These are phyloP conservation scores for Exophiala mesophila DNA, from an alignment of 2,329 filamentous ascomycete genomes.

Conservation along the genomic window DNA sequence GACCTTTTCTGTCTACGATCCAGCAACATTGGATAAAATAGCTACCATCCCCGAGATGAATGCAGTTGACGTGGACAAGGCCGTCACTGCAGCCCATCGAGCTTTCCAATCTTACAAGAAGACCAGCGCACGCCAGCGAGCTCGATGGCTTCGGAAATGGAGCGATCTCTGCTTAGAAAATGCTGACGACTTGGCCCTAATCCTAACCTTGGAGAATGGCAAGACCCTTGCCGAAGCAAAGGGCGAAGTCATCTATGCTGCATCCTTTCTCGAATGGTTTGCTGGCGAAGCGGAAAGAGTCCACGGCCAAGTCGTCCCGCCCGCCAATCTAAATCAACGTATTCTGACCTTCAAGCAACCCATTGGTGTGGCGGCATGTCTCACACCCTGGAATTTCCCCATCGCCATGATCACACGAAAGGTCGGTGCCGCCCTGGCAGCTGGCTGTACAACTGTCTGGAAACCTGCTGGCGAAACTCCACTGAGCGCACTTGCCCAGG, in stretches of 20 bases:
- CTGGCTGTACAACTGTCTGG: slow-evolving; percentile 36
- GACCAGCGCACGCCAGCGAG: slow-evolving; percentile 56
- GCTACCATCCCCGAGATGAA: slow-evolving; percentile 79
- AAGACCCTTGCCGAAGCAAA: slow-evolving; percentile 50
- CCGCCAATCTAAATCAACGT: slow-evolving; percentile 65
- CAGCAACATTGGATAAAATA: slow-evolving; percentile 73
- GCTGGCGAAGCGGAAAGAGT: slow-evolving; percentile 46
- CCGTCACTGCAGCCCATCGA: slow-evolving; percentile 72
- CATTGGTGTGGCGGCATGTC: slow-evolving; percentile 74
- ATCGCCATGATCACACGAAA: slow-evolving; percentile 61
- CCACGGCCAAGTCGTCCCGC: slow-evolving; percentile 52
- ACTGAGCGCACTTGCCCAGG: slow-evolving; percentile 31
- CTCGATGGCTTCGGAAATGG: slow-evolving; percentile 62
- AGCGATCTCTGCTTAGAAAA: slow-evolving; percentile 62
- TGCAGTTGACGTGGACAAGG: slow-evolving; percentile 67
- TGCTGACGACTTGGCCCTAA: slow-evolving; percentile 51
- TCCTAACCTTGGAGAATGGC: slow-evolving; percentile 59
- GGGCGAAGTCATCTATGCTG: slow-evolving; percentile 46
- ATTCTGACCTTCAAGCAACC: slow-evolving; percentile 77
- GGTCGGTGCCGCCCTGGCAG: slow-evolving; percentile 34
- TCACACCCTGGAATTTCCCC: slow-evolving; percentile 88
- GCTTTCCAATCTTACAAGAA: slow-evolving; percentile 61
- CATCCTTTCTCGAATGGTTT: slow-evolving; percentile 51
- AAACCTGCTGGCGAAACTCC: slow-evolving; percentile 37
- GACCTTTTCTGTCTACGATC: slow-evolving; percentile 84